Base-by-base conservation (phyloP, 495 filamentous ascomycete species). In the Penicillium subrubescens region DNA sequence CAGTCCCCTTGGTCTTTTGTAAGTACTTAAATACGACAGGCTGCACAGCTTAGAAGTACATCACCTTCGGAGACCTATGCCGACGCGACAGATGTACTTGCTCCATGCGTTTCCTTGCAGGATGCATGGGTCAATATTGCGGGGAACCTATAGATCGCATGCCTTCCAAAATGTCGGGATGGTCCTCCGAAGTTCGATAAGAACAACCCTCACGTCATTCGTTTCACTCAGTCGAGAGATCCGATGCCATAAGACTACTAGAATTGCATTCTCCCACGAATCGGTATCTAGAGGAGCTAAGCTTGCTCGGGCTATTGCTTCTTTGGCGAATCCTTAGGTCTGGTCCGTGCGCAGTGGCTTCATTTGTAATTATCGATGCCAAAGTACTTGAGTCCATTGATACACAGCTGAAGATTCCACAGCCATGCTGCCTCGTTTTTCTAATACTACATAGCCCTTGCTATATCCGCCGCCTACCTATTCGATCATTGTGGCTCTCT, bases 121-220 rank as follows among this genome's bases (percentile, higher is more conserved):
- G 29, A n/a, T 29, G 31, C 46, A 27, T 39, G 29, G 15, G 29
- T 21, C 33, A 39, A 21, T 10, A 8, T 29, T 59, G 48, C 62
- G 56, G 62, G 62, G 62, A 55, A 54, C 17, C 19, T 59, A 57
- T 3, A 60, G 37, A 39, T 64, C 37, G 50, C 37, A 31, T 43
- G 57, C 43, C 43, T 8, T 23, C 17, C 14, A 17, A 6, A 25
- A 61, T 48, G 34, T 67, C 65, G 65, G 65, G 44, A 60, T 5
- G 37, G 61, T 3, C 57, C 33, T 60, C 65, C 65, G 65, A 67
- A 11, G 25, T 23, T 60, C 3, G 59, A 67, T 57, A 57, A 63
- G 60, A 27, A 43, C 19, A 31, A 14, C 56, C 56, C 55, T n/a
- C n/a, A n/a, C 39, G 8, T 51, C 10, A 51, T 51, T 27, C 8